Base-by-base conservation (phyloP, 768 basidiomycete genomes). In the Kwoniella pini region DNA sequence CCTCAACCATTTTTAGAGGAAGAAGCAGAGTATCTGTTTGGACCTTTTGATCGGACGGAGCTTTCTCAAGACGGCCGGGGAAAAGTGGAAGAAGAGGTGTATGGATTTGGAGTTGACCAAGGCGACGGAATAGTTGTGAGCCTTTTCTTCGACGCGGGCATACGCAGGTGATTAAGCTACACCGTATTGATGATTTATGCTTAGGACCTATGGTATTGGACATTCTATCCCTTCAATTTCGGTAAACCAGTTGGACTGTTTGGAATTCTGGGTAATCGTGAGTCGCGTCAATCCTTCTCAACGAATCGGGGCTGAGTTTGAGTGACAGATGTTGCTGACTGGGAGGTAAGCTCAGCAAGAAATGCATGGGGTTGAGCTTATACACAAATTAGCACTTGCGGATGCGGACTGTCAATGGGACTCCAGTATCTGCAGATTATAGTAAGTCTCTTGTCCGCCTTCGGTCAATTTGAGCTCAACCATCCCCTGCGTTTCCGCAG, bases 151-250 rank as follows among this genome's bases (percentile, higher is more conserved):
- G 30, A 33, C 28, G 30, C 40, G 26, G 6, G 15, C 39, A 15
- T 19, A n/a, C 6, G 12, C 19, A 24, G 21, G 28, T 17, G 26
- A 17, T 40, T 10, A 31, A 28, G 48, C 45, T 44, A 19, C 9
- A 11, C 40, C 40, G 9, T 19, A 13, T 39, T 45, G 15, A n/a
- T 53, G 31, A 21, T 11, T 12, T 19, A 21, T 28, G n/a, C n/a
- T n/a, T n/a, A 75, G 73, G 73, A 75, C 48, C 46, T 75, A 21
- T 71, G 67, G 61, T 75, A 75, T 46, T 75, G 74, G 74, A 75
- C 74, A 5, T 72, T 58, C 62, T 75, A 75, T 57, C 74, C 74
- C 4, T 72, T 65, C 60, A 75, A 75, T 51, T 59, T 69, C 27
- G 74, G 74, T n/a, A 75, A 75, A 45, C 50, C 63, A 1, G 60